Conservation (phyloP, 177 flowering plant genomes). For the Vitis hybrid region DNA sequence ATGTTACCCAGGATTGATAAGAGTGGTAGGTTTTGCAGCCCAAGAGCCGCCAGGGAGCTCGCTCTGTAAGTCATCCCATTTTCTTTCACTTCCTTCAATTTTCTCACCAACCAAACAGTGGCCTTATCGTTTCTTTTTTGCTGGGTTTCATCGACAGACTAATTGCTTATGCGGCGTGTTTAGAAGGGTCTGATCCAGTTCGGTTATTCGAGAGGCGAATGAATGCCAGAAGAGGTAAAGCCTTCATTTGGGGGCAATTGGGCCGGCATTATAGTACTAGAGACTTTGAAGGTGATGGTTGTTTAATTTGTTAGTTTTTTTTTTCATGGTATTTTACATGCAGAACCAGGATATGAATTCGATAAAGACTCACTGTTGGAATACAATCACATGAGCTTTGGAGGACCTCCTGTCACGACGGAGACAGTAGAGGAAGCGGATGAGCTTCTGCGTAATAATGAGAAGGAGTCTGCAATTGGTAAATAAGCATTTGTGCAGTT, state of each 20-base stretch:
- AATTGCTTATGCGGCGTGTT: conserved; percentile 74
- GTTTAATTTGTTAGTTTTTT: not conserved
- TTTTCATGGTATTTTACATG: not conserved
- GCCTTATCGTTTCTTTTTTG: not conserved
- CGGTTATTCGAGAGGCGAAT: conserved; percentile 77
- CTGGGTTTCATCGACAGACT: conserved; percentile 30
- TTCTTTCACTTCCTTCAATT: not conserved
- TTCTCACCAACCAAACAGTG: not conserved
- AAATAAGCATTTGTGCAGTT: conserved; percentile 7
- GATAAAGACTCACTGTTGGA: conserved; percentile 52
- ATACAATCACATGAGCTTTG: conserved; percentile 87
- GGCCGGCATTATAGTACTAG: not conserved
- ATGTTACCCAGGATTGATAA: conserved; percentile 61
- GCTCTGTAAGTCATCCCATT: conserved; percentile 54
- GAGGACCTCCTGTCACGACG: conserved; percentile 66
- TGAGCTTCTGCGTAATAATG: conserved; percentile 40
- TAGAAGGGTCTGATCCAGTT: conserved; percentile 89
- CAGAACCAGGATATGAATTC: conserved; percentile 72
- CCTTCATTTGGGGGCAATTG: not conserved
- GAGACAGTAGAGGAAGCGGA: conserved; percentile 71
- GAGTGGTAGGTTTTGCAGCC: conserved; percentile 82
- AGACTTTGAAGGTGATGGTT: not conserved
- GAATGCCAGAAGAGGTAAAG: conserved; percentile 63
- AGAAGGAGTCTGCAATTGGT: conserved; percentile 75
- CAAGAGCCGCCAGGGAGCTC: conserved; percentile 88